Percentiles rank a stretch among this genome's conserved stretches.
phyloP scores from a whole-genome alignment of 495 filamentous ascomycete species.

The Glonium stellatum region DNA sequence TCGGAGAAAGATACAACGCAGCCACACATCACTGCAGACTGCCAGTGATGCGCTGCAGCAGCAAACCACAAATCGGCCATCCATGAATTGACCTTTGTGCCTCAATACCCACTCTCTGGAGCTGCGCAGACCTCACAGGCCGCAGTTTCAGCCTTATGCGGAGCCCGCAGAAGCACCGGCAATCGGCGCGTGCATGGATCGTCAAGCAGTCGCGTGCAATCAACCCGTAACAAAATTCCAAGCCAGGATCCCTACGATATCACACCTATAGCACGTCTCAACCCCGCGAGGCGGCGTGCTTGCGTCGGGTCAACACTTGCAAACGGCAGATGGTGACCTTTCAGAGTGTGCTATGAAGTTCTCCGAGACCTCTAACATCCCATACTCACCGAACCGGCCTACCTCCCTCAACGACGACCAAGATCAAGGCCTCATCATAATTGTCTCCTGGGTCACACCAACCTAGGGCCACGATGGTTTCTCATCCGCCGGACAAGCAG shows the following conservation, averaged over 20 bases:
- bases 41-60: background rate
- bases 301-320: background rate
- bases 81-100: background rate
- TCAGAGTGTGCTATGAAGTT: background rate
- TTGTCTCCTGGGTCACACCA: background rate
- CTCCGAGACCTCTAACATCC: background rate
- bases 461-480: conserved; percentile 5
- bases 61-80: background rate
- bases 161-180: background rate
- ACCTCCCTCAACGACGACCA: background rate
- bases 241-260: conserved; percentile 10
- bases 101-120: background rate
- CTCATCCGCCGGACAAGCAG: conserved; percentile 5
- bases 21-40: background rate
- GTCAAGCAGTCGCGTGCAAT: conserved; percentile 6
- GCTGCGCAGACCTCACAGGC: background rate
- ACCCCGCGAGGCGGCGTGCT: background rate
- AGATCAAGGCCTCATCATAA: background rate
- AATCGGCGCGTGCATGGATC: conserved; percentile 6
- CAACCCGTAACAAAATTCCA: conserved; percentile 9
- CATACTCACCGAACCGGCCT: background rate
- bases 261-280: conserved; percentile 9
- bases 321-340: background rate
- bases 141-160: conserved; percentile 1
- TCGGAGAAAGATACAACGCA: background rate